Percentiles rank a stretch among this genome's conserved stretches.
Evolutionary conservation across 306 rosid species (phyloP).

Genomic region (Cotoneaster glaucophyllus): DNA sequence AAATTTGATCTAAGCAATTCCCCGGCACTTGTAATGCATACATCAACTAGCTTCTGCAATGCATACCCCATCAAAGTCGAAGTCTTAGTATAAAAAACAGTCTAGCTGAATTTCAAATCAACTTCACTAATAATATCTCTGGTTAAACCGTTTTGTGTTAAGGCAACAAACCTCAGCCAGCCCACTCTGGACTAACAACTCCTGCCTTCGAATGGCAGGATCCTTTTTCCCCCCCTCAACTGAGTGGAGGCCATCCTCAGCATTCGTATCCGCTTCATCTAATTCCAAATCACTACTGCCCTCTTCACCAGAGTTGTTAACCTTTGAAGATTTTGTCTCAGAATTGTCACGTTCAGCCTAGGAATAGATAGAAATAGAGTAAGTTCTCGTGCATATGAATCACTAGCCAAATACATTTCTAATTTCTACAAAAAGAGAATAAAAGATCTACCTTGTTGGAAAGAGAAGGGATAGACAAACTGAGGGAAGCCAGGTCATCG

Average conservation of each 20-base stretch:
- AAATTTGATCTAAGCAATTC: constrained; percentile 74
- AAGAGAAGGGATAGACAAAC: constrained; percentile 67
- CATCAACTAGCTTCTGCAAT: constrained; percentile 71
- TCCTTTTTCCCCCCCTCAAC: constrained; percentile 90
- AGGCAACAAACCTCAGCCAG: constrained; percentile 77
- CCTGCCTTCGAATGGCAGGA: constrained; percentile 79
- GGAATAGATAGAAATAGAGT: constrained; percentile 6
- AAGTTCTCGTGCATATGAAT: constrained; percentile 17
- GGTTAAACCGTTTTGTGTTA: not conserved
- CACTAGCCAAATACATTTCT: not conserved
- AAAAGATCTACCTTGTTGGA: constrained; percentile 50
- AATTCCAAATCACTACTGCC: constrained; percentile 30
- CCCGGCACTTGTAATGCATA: constrained; percentile 55
- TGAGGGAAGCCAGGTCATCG: constrained; percentile 63
- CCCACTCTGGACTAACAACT: constrained; percentile 84
- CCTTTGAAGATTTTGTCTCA: constrained; percentile 31
- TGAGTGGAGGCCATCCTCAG: constrained; percentile 30
- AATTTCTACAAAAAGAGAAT: constrained; percentile 1
- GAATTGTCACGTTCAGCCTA: constrained; percentile 48
- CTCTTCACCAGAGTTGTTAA: constrained; percentile 32
- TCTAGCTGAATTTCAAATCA: not conserved
- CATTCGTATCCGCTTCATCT: constrained; percentile 31
- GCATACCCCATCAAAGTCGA: constrained; percentile 4
- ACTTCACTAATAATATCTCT: not conserved
- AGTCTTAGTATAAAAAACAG: not conserved